Percentiles rank a stretch among this genome's conserved stretches.
Conservation (phyloP, 768 basidiomycete species). For the Fistulinella prunicolor region DNA sequence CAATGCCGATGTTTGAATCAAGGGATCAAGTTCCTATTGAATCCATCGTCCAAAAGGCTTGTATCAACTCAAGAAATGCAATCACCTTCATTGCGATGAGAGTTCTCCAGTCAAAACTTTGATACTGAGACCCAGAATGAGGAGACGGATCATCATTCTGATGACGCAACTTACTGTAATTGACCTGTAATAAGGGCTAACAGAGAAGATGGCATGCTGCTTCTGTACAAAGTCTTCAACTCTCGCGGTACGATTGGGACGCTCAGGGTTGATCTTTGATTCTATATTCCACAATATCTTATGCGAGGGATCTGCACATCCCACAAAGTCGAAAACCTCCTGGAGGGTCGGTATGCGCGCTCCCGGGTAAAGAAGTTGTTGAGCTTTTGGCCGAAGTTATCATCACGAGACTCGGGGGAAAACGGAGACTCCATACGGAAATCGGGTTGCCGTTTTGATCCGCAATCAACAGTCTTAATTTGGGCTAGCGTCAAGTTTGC, state of each 20-base stretch:
- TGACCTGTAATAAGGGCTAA: conserved; percentile 56
- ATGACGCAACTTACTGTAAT: conserved; percentile 52
- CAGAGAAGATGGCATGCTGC: conserved; percentile 56
- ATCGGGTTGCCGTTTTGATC: conserved; percentile 55
- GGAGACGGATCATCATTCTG: neutral
- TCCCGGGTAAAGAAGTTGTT: conserved; percentile 64
- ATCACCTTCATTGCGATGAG: conserved; percentile 66
- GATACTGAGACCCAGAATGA: conserved; percentile 46
- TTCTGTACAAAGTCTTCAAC: conserved; percentile 60
- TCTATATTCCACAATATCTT: conserved; percentile 74
- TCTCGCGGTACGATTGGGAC: conserved; percentile 47
- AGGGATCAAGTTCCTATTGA: conserved; percentile 51
- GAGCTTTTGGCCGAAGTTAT: conserved; percentile 37
- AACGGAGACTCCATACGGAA: conserved; percentile 48
- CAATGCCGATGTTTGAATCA: conserved; percentile 59
- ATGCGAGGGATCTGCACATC: conserved; percentile 65
- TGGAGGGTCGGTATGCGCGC: conserved; percentile 69
- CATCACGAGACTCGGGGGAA: neutral
- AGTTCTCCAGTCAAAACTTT: conserved; percentile 83
- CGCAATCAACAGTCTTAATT: conserved; percentile 78
- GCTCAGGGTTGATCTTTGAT: conserved; percentile 64
- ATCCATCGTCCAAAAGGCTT: neutral
- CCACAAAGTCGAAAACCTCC: conserved; percentile 74
- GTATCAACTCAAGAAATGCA: neutral
- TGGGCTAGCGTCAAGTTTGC: conserved; percentile 79